phyloP scores from a whole-genome alignment of 2,329 filamentous ascomycete genomes.

The Alternaria conjuncta region DNA sequence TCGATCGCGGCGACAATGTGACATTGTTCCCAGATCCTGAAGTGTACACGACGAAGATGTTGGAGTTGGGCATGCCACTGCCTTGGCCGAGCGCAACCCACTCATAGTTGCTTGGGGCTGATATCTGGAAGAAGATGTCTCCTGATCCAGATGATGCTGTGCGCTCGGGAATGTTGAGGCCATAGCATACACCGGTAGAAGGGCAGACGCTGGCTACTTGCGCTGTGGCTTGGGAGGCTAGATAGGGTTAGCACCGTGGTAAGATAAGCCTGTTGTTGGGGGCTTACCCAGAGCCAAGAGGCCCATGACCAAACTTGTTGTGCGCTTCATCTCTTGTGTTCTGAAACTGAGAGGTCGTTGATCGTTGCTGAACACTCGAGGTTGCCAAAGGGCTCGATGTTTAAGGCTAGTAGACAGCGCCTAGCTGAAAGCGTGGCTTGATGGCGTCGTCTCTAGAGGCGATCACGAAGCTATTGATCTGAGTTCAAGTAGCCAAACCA shows the following conservation, averaged over 20 bases:
- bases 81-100: constrained; percentile 66
- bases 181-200: constrained; percentile 52
- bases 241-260: constrained; percentile 17
- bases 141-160: constrained; percentile 60
- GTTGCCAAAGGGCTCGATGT: background rate
- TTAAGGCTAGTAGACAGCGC: background rate
- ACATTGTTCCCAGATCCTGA: constrained; percentile 60
- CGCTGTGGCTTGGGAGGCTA: constrained; percentile 36
- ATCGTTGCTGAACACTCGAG: background rate
- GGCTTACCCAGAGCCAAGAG: constrained; percentile 37
- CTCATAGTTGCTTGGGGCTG: constrained; percentile 58
- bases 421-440: background rate
- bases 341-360: background rate
- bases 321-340: constrained; percentile 16
- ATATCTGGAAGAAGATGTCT: constrained; percentile 65
- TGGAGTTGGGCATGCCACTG: constrained; percentile 59
- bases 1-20: constrained; percentile 62
- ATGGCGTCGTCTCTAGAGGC: background rate
- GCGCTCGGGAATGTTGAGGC: constrained; percentile 61
- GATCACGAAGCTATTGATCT: background rate
- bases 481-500: constrained; percentile 8
- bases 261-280: background rate
- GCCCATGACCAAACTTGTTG: constrained; percentile 22
- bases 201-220: constrained; percentile 41
- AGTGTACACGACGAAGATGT: constrained; percentile 67